Evolutionary conservation across 345 rosid species (phyloP), one percentile per base, ranked within the genome.

Genomic region (Mallotus nudiflorus): DNA sequence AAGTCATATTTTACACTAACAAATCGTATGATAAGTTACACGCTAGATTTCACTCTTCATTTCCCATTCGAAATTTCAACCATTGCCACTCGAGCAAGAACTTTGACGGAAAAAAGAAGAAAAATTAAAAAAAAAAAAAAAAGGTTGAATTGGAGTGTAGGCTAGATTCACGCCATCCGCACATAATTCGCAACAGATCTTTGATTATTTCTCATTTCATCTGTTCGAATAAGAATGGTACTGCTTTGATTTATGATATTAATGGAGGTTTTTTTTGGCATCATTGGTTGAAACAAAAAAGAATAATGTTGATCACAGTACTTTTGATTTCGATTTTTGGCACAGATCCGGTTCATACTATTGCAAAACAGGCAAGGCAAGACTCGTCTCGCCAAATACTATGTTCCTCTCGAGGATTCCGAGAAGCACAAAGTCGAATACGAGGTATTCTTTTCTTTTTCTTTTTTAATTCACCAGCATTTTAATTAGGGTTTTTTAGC

Each of bases 381-480:
- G 92, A 94, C 98, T 69, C 97, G 98, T 81, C 96, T 94, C 10
- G 98, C 98, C 69, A 94, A 94, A 67, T 94, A 94, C 83, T 94
- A 94, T 68, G 95, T 94, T 42, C 98, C 98, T 66, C 96, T 94
- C 65, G 98, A 94, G 80, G 98, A 91, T 67, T 86, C 97, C 37
- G 97, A 94, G 91, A 94, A 94, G 83, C 97, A 94, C 88, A 91
- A 86, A 70, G 96, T 94, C 73, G 98, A 94, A 75, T 94, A 91
- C 85, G 98, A 94, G 93, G 98, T 91, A 58, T 12, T 40, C 8
- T n/a, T 35, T 50, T n/a, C 16, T 16, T 13, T 42, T 18, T 48
- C 13, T 39, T 56, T 15, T 45, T 25, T 58, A n/a, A 65, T 57
- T 22, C 50, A 29, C 27, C n/a, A n/a, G n/a, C 12, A 7, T 10